Conservation (phyloP, 805 yeast species). For the Zygoascus tannicola region DNA sequence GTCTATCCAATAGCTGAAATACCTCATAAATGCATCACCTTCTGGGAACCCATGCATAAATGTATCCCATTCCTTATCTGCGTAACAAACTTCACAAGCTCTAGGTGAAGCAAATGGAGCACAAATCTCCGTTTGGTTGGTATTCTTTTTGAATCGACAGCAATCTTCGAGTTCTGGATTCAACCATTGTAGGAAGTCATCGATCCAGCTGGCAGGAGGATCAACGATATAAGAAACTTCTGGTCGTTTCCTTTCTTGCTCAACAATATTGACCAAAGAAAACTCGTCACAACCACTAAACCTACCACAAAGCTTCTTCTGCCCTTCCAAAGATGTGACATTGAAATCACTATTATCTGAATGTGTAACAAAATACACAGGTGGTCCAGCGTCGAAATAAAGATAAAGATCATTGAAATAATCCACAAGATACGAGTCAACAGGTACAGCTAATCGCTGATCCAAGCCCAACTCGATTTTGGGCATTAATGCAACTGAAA, state of each 20-base stretch:
- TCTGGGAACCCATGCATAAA: conserved; percentile 80
- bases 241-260: conserved; percentile 70
- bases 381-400: conserved; percentile 82
- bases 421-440: conserved; percentile 67
- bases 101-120: conserved; percentile 57
- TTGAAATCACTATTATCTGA: conserved; percentile 35
- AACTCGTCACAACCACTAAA: conserved; percentile 74
- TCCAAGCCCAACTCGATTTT: conserved; percentile 70
- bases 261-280: conserved; percentile 72
- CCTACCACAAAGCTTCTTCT: conserved; percentile 75
- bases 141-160: conserved; percentile 57
- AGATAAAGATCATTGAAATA: conserved; percentile 71
- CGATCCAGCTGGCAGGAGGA: conserved; percentile 88
- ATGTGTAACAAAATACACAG: conserved; percentile 75
- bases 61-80: conserved; percentile 53
- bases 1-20: conserved; percentile 71
- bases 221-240: conserved; percentile 58
- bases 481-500: conserved; percentile 65
- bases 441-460: conserved; percentile 81
- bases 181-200: conserved; percentile 78
- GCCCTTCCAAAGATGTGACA: conserved; percentile 50
- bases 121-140: conserved; percentile 47
- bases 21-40: conserved; percentile 59
- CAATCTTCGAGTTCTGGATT: conserved; percentile 84
- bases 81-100: conserved; percentile 66